Conservation (phyloP, 176 grass and related monocot species). For the Hordeum marinum region DNA sequence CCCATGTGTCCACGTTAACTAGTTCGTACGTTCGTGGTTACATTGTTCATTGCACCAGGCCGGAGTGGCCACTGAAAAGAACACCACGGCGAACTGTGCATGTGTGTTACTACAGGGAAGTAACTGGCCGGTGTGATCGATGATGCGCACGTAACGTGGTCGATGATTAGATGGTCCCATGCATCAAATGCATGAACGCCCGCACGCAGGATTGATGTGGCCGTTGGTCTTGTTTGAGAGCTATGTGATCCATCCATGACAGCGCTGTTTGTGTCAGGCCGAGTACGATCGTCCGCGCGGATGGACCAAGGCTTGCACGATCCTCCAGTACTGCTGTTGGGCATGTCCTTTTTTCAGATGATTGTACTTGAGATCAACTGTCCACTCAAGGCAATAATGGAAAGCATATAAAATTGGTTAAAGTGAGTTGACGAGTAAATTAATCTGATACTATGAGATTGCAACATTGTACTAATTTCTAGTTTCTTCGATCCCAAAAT, state of each 20-base stretch:
- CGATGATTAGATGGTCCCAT: slow-evolving; percentile 16
- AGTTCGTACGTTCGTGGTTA: background rate
- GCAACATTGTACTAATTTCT: no score
- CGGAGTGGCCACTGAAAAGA: slow-evolving; percentile 1
- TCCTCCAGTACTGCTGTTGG: background rate
- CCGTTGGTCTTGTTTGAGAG: slow-evolving; percentile 12
- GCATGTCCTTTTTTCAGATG: background rate
- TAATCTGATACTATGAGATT: no score
- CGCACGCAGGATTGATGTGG: background rate
- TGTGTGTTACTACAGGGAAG: background rate
- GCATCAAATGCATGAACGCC: background rate
- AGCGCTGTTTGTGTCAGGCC: background rate
- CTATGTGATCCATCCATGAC: background rate
- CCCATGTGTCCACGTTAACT: no score
- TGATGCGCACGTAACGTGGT: background rate
- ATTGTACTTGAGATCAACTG: background rate
- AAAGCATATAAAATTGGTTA: background rate
- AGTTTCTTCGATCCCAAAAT: no score
- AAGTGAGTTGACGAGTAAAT: no score
- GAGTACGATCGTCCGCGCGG: background rate
- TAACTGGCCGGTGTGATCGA: background rate
- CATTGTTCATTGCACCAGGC: background rate
- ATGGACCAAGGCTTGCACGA: background rate
- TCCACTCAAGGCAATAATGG: background rate
- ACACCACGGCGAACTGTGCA: background rate